phyloP scores from a whole-genome alignment of 345 rosid species.

The Bruguiera sexangula region DNA sequence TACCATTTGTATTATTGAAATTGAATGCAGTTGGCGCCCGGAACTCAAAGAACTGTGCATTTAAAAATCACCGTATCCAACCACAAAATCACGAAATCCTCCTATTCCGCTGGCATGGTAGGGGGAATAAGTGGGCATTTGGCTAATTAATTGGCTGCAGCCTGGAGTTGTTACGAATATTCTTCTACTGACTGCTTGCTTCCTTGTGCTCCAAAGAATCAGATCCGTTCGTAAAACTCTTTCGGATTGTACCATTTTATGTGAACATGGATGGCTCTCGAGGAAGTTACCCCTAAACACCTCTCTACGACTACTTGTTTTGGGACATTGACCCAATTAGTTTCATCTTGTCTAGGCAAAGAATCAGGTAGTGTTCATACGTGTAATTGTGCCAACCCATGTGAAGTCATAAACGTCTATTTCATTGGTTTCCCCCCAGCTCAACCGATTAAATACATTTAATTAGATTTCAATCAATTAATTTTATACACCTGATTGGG shows the following conservation, averaged over 20 bases:
- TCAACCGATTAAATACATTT: too few species aligned
- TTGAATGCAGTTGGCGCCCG: background rate
- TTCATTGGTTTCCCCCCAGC: too few species aligned
- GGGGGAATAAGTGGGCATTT: background rate
- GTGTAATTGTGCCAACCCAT: too few species aligned
- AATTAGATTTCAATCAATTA: too few species aligned
- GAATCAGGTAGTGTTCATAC: too few species aligned
- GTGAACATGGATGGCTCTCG: too few species aligned
- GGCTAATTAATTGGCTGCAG: background rate
- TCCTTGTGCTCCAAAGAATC: slow-evolving; percentile 20
- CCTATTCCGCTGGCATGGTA: background rate
- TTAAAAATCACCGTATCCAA: background rate
- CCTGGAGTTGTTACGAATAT: slow-evolving; percentile 22
- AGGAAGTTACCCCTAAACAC: too few species aligned
- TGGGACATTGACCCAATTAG: too few species aligned
- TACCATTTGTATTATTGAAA: slow-evolving; percentile 22
- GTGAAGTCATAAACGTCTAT: too few species aligned
- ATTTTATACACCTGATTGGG: too few species aligned
- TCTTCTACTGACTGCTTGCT: slow-evolving; percentile 5
- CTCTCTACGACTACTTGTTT: too few species aligned
- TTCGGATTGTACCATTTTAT: background rate
- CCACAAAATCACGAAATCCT: background rate
- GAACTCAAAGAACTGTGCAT: background rate
- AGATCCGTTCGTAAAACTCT: slow-evolving; percentile 21
- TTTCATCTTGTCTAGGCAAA: too few species aligned